Evolutionary conservation across 768 basidiomycete genomes (phyloP).

Genomic region (Boletus insuetus): DNA sequence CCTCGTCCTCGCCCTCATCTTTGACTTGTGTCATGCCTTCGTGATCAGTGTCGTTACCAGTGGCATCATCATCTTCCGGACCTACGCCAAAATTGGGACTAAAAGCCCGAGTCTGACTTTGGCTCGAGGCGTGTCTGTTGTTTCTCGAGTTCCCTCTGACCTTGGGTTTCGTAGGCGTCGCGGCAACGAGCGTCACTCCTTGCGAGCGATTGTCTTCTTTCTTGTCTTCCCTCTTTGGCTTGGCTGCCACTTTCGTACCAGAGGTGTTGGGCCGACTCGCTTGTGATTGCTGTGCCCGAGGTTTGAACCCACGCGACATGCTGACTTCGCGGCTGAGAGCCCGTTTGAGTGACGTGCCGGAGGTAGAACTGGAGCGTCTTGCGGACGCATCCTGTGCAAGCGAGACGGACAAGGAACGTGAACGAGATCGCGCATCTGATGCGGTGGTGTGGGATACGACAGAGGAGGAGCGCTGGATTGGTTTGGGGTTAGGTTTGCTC

Average conservation of each 20-base stretch:
- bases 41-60: neutral
- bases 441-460: constrained; percentile 14
- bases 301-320: constrained; percentile 72
- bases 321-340: constrained; percentile 69
- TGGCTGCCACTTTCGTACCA: constrained; percentile 14
- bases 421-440: constrained; percentile 41
- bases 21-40: constrained; percentile 3
- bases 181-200: constrained; percentile 45
- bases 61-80: neutral
- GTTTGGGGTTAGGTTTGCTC: constrained; percentile 3
- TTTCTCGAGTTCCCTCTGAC: constrained; percentile 6
- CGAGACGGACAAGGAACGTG: constrained; percentile 66
- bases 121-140: constrained; percentile 3
- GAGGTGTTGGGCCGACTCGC: constrained; percentile 12
- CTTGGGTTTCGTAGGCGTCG: constrained; percentile 49
- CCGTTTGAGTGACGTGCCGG: constrained; percentile 47
- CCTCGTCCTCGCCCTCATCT: constrained; percentile 33
- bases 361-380: constrained; percentile 30
- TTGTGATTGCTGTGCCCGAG: constrained; percentile 25
- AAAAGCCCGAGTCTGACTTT: constrained; percentile 7
- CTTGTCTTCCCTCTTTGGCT: constrained; percentile 8
- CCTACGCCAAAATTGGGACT: constrained; percentile 2
- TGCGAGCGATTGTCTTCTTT: constrained; percentile 4
- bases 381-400: constrained; percentile 59
- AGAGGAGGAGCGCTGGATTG: constrained; percentile 26